Base-by-base conservation (phyloP, 768 basidiomycete species). In the Pisolithus sp. region DNA sequence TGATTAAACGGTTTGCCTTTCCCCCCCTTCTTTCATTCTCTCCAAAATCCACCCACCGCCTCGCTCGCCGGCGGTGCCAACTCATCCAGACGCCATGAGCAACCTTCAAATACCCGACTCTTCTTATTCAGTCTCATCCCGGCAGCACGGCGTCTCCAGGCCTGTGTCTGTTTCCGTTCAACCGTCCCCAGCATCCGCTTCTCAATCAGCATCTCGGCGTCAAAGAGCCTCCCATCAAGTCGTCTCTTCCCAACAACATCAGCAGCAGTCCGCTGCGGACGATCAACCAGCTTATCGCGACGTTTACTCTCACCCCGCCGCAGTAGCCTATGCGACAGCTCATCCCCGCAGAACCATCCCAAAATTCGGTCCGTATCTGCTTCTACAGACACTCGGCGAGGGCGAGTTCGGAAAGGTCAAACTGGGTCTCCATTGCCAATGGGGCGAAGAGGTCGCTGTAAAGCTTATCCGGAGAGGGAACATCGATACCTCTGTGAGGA, bases 331-430 rank as follows among this genome's bases (percentile, higher is more conserved):
- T 63, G 81, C 82, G 4, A 78, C 85, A 0, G 85, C 88, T 0
- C 90, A 93, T 60, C 89, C 90, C 7, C 76, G 86, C 50, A 79
- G 91, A n/a, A 82, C 83, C 23, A 92, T 93, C 39, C 91, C 91
- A 50, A 88, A 86, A 69, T 98, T 99, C 59, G 96, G 96, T 0
- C 93, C 94, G 0, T 99, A 99, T 68, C 76, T 98, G 9, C 78
- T 98, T 37, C 75, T 99, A 17, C 94, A 98, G 68, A 98, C 96
- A 0, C 78, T 99, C 18, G 96, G 96, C 42, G 95, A 99, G 71
- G 95, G 95, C 59, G 95, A 98, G 73, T 97, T 97, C 64, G 94
- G 93, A 43, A 98, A 98, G 68, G 94, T 98, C 72, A 98, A 97
- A 68, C 82, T 98, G n/a, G 95, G 95, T 5, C 76, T 98, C 48